These are phyloP conservation scores for Fraxinus ornus DNA, from an alignment of 305 asterid genomes.

Conservation along the genomic window DNA sequence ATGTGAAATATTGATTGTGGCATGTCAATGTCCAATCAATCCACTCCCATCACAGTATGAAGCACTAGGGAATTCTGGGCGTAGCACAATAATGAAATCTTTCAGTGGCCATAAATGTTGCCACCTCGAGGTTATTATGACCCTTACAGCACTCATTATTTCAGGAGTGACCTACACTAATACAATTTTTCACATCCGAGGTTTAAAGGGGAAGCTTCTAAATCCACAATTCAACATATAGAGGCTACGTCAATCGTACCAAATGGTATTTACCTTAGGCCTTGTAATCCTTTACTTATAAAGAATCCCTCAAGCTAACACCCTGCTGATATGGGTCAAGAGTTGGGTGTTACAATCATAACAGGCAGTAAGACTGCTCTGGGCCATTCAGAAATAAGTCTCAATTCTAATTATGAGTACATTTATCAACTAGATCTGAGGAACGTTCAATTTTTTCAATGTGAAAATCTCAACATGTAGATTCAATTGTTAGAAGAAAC, in stretches of 20 bases:
- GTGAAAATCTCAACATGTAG: not conserved
- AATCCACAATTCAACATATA: not conserved
- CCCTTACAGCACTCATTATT: not conserved
- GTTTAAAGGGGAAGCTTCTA: not conserved
- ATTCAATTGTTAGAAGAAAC: not conserved
- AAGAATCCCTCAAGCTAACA: not conserved
- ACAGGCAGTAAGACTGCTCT: not conserved
- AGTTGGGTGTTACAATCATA: not conserved
- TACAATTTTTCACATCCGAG: not conserved
- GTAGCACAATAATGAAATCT: not conserved
- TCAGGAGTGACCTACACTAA: not conserved
- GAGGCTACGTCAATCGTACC: not conserved
- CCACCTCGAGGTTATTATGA: not conserved
- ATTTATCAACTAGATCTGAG: not conserved
- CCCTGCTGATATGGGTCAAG: not conserved
- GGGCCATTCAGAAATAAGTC: not conserved
- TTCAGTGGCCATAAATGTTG: not conserved
- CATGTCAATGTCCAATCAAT: not conserved
- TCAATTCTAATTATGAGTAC: not conserved
- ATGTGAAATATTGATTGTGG: not conserved
- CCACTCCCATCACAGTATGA: not conserved
- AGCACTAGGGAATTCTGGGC: not conserved
- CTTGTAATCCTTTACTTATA: not conserved
- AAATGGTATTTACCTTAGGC: not conserved
- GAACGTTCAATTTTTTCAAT: not conserved